A percentile compares a stretch with the other conserved stretches of the same genome.
Evolutionary conservation across 75 land plant genomes (phyloP).

Genomic region (Pinus tabuliformis): DNA sequence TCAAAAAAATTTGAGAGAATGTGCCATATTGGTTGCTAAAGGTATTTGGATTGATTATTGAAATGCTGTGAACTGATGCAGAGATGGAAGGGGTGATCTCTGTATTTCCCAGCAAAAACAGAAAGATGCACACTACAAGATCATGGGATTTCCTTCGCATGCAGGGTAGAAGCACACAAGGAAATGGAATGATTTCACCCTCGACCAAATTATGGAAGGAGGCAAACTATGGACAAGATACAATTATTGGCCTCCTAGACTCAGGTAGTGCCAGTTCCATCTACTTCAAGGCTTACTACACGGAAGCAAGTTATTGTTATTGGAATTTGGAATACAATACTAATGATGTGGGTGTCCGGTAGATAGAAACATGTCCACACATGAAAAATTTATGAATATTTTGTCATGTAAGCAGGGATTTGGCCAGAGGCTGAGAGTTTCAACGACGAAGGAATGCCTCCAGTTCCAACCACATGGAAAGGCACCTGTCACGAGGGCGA

Average conservation of each 20-base stretch:
- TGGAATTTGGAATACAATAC: no score
- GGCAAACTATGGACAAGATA: constrained; percentile 38
- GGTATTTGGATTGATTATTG: neutral
- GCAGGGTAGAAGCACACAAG: constrained; percentile 7
- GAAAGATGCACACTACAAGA: constrained; percentile 59
- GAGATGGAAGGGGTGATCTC: constrained; percentile 63
- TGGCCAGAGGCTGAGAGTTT: constrained; percentile 92
- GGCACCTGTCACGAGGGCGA: constrained; percentile 69
- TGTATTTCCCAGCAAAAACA: constrained; percentile 40
- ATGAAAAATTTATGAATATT: no score
- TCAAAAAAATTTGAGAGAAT: neutral
- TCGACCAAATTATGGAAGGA: constrained; percentile 11
- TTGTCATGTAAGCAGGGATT: constrained; percentile 21
- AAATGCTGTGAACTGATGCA: constrained; percentile 14
- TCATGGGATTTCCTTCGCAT: constrained; percentile 80
- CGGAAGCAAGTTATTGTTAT: no score
- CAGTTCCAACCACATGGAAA: constrained; percentile 61
- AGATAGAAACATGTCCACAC: no score
- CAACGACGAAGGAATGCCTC: constrained; percentile 66
- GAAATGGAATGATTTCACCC: neutral
- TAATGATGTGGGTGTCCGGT: no score
- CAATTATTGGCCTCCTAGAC: constrained; percentile 63
- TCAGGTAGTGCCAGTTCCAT: constrained; percentile 29
- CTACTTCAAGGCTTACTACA: no score
- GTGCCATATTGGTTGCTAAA: neutral